phyloP scores from a whole-genome alignment of 345 rosid genomes.

The Mallotus nudiflorus region DNA sequence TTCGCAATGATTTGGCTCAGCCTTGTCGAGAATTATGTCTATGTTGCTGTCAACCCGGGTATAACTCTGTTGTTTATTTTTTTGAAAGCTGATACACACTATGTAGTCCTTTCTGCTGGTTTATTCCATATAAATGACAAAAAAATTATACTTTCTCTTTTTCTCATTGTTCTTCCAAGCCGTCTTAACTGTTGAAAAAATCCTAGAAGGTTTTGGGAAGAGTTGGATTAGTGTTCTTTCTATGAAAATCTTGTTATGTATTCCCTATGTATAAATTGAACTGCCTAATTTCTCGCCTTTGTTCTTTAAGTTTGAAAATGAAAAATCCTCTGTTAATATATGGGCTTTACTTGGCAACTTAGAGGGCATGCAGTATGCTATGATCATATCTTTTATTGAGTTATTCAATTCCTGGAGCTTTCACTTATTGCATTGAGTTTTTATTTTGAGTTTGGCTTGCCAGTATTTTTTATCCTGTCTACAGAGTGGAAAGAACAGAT shows the following conservation, averaged over 20 bases:
- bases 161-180: not conserved
- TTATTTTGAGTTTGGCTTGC: not conserved
- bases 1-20: conserved; percentile 93
- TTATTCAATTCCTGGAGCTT: too few relatives aligned
- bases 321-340: not conserved
- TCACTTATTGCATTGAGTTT: not conserved
- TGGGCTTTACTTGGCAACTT: not conserved
- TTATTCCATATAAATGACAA: not conserved
- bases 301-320: not conserved
- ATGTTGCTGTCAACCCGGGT: conserved; percentile 99
- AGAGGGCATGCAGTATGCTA: not conserved
- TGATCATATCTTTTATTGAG: too few relatives aligned
- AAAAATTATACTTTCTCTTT: not conserved
- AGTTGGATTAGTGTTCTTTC: not conserved
- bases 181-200: not conserved
- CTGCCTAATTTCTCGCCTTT: too few relatives aligned
- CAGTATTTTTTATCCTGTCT: not conserved
- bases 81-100: not conserved
- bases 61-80: conserved; percentile 22
- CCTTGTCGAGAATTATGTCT: conserved; percentile 98
- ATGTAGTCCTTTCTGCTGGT: not conserved
- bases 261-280: not conserved
- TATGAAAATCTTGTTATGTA: not conserved
- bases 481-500: not conserved
- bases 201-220: not conserved